Base-by-base conservation (phyloP, 2,329 filamentous ascomycete species). In the Esteya vermicola region DNA sequence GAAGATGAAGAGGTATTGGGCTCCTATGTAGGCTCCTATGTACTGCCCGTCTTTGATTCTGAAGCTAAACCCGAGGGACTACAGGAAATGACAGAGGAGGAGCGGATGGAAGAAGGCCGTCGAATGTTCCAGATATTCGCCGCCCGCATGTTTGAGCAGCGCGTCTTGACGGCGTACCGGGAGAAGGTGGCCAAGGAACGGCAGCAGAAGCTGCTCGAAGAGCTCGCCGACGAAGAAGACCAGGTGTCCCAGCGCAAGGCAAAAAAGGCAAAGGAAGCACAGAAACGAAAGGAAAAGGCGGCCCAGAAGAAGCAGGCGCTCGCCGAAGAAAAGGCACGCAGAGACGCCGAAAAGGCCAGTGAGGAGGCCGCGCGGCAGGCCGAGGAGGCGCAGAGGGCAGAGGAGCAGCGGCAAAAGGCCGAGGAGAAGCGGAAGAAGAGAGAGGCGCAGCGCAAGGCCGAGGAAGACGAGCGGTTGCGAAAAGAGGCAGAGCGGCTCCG, bases 121-220 rank as follows among this genome's bases (percentile, higher is more conserved):
- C 75, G 89, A 50, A 98, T 98, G 91, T 98, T 98, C 57, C 91
- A 98, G 59, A 96, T 98, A 58, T 98, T 98, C 60, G 91, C 91
- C 45, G 91, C 91, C 43, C 79, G 91, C 47, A 98, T 98, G 91
- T 98, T 98, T 59, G 91, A 98, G 63, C 91, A 98, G 59, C 75
- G 91, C 47, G 91, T 98, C 19, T 70, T 98, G 43, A 89, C 84
- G 32, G 91, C 91, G n/a, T 98, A 98, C 62, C 83, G 86, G 58
- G 89, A 96, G 63, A 95, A 95, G 58, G 89, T 98, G 4, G 85
- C 91, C 16, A 78, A 81, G 51, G 89, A 98, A 62, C 83, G 91
- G 22, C 89, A 95, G 55, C 72, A 83, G 53, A 86, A 86, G 57
- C 76, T 98, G 19, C 69, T 98, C 21, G 83, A 95, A 56, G 91